Evolutionary conservation across 345 rosid genomes (phyloP).

Genomic region (Dipteronia sinensis): DNA sequence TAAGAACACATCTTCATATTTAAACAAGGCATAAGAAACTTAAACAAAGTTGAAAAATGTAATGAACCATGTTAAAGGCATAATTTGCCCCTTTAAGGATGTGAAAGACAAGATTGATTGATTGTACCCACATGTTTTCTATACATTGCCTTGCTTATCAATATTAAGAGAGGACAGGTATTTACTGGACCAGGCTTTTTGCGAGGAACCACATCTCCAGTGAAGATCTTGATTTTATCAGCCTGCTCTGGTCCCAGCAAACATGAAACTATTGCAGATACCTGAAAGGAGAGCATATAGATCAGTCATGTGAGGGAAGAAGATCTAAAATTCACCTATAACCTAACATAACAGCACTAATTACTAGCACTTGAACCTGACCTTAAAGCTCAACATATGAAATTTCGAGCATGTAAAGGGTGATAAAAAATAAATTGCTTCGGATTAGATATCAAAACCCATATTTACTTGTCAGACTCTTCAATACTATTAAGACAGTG

Average conservation of each 20-base stretch:
- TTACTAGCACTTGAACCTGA: too few species aligned
- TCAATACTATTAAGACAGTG: background rate
- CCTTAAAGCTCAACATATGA: background rate
- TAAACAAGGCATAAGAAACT: background rate
- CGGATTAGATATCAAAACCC: constrained; percentile 18
- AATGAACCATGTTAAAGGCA: too few species aligned
- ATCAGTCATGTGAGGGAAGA: constrained; percentile 11
- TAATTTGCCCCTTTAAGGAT: too few species aligned
- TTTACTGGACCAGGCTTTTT: constrained; percentile 95
- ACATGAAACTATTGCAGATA: constrained; percentile 86
- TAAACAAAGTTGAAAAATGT: background rate
- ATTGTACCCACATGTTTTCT: background rate
- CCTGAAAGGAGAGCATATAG: constrained; percentile 44
- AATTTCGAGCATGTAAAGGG: background rate
- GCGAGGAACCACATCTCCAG: constrained; percentile 90
- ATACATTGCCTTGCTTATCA: background rate
- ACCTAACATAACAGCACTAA: background rate
- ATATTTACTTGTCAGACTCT: background rate
- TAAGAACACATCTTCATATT: constrained; percentile 3
- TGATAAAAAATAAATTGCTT: constrained; percentile 17
- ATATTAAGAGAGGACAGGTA: background rate
- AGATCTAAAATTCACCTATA: background rate
- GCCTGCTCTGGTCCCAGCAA: constrained; percentile 93
- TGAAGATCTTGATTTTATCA: constrained; percentile 82
- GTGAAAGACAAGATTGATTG: background rate